Evolutionary conservation across 495 filamentous ascomycete genomes (phyloP).

Genomic region (Penicillium bialowiezense): DNA sequence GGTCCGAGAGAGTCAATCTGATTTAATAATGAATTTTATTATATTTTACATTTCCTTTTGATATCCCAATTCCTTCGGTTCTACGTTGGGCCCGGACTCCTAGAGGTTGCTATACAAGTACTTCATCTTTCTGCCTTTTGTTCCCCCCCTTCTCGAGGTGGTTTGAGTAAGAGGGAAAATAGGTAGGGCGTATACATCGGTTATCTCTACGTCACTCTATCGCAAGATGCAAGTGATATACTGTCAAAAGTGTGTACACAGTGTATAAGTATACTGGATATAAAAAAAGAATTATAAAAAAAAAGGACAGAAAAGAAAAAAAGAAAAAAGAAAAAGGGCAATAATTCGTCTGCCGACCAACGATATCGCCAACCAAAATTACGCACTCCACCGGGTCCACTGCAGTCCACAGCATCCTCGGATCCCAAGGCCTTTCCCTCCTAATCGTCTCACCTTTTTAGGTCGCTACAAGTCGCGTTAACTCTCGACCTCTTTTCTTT

Average conservation of each 20-base stretch:
- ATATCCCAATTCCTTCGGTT: too few species aligned
- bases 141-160: too few species aligned
- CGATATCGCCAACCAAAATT: conserved; percentile 38
- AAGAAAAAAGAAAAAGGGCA: conserved; percentile 2
- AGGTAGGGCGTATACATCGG: too few species aligned
- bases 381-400: conserved; percentile 41
- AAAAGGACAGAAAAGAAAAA: conserved; percentile 4
- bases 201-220: too few species aligned
- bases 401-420: conserved; percentile 26
- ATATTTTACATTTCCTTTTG: conserved; percentile 1
- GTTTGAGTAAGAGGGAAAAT: too few species aligned
- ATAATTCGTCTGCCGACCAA: conserved; percentile 11
- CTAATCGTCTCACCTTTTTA: conserved; percentile 28
- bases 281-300: background rate
- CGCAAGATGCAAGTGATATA: too few species aligned
- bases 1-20: conserved; percentile 16
- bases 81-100: too few species aligned
- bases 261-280: too few species aligned
- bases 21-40: background rate
- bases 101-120: too few species aligned
- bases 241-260: too few species aligned
- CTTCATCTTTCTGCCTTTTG: too few species aligned
- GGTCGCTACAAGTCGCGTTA: conserved; percentile 11
- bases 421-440: conserved; percentile 42
- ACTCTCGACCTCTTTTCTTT: conserved; percentile 25